Conservation (phyloP, 2,329 filamentous ascomycete species). For the Xylariaceae sp. region DNA sequence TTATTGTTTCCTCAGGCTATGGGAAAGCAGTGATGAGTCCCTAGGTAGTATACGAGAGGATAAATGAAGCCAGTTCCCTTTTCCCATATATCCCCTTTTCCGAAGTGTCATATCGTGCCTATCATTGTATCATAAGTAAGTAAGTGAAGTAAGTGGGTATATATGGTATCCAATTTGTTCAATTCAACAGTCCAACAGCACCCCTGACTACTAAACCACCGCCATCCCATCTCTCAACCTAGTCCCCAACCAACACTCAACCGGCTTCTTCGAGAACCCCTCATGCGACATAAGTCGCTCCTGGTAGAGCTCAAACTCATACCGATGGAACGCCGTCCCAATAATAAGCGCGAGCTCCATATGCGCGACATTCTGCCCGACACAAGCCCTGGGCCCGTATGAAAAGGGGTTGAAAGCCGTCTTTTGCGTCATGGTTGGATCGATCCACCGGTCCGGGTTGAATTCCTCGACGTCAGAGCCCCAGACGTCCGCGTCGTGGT, state of each 20-base stretch:
- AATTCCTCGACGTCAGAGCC: slow-evolving; percentile 13
- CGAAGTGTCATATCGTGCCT: too few relatives aligned
- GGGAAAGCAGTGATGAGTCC: too few relatives aligned
- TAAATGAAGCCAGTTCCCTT: too few relatives aligned
- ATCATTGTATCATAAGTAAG: too few relatives aligned
- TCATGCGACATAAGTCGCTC: slow-evolving; percentile 10
- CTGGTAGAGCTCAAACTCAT: slow-evolving; percentile 12
- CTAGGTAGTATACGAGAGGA: too few relatives aligned
- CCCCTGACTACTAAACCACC: too few relatives aligned
- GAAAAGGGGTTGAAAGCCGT: slow-evolving; percentile 15
- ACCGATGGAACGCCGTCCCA: slow-evolving; percentile 13
- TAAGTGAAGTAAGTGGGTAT: too few relatives aligned
- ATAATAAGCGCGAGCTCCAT: slow-evolving; percentile 14
- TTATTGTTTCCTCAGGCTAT: too few relatives aligned
- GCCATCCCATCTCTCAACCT: slow-evolving; percentile 8
- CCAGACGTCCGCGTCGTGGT: slow-evolving; percentile 11
- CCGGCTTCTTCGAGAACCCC: slow-evolving; percentile 13
- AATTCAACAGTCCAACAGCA: too few relatives aligned
- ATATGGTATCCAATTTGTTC: too few relatives aligned
- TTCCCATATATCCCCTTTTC: too few relatives aligned
- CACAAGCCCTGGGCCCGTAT: slow-evolving; percentile 11
- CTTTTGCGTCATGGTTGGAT: slow-evolving; percentile 8
- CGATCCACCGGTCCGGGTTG: slow-evolving; percentile 12
- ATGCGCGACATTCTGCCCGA: slow-evolving; percentile 13
- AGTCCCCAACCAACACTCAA: slow-evolving; percentile 15